These are phyloP conservation scores for Chaetomium cochliodes DNA, from an alignment of 495 filamentous ascomycete species.

Conservation along the genomic window DNA sequence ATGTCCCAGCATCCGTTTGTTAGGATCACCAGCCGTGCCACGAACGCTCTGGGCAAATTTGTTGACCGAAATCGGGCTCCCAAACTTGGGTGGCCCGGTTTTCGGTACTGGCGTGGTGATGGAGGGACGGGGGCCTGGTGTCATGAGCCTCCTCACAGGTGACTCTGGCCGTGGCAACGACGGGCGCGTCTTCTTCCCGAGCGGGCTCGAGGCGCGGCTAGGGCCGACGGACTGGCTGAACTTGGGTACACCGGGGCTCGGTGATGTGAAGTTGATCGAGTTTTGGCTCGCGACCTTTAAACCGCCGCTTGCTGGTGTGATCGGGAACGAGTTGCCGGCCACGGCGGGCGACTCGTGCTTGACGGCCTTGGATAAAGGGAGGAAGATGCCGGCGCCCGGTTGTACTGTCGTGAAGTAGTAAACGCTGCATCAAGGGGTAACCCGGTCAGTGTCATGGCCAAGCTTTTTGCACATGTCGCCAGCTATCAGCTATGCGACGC, in stretches of 20 bases:
- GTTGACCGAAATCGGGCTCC: constrained; percentile 60
- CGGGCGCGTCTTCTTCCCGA: constrained; percentile 66
- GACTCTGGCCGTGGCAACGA: constrained; percentile 87
- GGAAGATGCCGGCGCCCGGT: constrained; percentile 86
- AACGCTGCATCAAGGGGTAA: constrained; percentile 46
- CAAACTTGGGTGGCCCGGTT: constrained; percentile 49
- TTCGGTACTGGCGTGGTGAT: constrained; percentile 52
- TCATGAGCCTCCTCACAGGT: constrained; percentile 63
- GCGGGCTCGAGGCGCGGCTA: constrained; percentile 65
- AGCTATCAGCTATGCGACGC: not conserved
- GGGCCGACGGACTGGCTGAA: constrained; percentile 87
- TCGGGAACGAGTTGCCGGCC: constrained; percentile 56
- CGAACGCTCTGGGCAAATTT: constrained; percentile 66
- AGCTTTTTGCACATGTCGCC: constrained; percentile 5
- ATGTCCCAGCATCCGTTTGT: constrained; percentile 47
- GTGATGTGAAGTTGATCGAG: constrained; percentile 58
- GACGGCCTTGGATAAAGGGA: constrained; percentile 80
- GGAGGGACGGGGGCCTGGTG: constrained; percentile 55
- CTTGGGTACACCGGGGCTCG: constrained; percentile 62
- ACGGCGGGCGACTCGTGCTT: constrained; percentile 63
- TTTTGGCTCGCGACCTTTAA: constrained; percentile 54
- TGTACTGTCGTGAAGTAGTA: constrained; percentile 80
- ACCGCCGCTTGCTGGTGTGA: constrained; percentile 61
- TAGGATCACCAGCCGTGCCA: constrained; percentile 57
- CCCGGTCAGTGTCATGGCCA: constrained; percentile 17